Evolutionary conservation across 2,329 filamentous ascomycete genomes (phyloP).

Genomic region (Colletotrichum camelliae): DNA sequence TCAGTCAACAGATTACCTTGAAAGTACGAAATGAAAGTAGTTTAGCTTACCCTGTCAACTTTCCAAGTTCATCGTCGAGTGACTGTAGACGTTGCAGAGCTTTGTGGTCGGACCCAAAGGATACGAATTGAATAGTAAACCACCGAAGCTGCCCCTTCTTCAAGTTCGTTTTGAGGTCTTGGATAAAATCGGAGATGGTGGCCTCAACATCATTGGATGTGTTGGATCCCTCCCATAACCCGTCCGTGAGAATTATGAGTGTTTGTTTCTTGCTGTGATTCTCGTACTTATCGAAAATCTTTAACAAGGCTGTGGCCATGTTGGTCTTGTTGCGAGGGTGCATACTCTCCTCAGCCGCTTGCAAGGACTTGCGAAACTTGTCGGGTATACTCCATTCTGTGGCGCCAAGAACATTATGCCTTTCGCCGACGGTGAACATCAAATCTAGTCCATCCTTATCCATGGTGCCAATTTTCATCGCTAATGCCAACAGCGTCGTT

Average conservation of each 20-base stretch:
- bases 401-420: too few relatives aligned
- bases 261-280: background rate
- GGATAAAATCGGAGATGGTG: background rate
- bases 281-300: background rate
- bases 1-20: too few relatives aligned
- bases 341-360: too few relatives aligned
- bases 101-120: background rate
- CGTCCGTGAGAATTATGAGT: background rate
- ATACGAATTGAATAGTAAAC: background rate
- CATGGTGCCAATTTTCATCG: background rate
- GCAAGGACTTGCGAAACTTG: too few relatives aligned
- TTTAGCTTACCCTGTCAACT: too few relatives aligned
- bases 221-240: background rate
- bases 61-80: too few relatives aligned
- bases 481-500: background rate
- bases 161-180: background rate
- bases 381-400: too few relatives aligned
- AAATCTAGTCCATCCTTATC: background rate
- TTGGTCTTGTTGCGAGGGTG: background rate
- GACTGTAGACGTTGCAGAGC: too few relatives aligned
- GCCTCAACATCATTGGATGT: background rate
- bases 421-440: background rate
- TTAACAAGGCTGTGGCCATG: background rate
- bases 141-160: background rate
- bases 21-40: too few relatives aligned